Base-by-base conservation (phyloP, 768 basidiomycete species). In the Suillus subalutaceus region DNA sequence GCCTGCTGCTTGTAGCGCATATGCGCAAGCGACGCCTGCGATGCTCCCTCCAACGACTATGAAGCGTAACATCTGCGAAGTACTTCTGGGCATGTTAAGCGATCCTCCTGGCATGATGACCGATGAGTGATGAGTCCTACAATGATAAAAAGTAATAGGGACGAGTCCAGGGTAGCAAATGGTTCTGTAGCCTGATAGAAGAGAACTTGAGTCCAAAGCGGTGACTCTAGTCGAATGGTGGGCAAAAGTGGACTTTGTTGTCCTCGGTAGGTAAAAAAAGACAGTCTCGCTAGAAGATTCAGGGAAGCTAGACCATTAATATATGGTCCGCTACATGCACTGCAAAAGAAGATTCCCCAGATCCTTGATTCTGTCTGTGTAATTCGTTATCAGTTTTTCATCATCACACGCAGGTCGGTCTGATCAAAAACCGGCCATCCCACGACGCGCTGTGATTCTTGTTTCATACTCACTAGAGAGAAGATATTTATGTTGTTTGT, bases 1-100 rank as follows among this genome's bases (percentile, higher is more conserved):
- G 0, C 89, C 89, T 0, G 81, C 83, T 66, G 77, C 79, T 35
- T 78, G 79, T 26, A 90, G 79, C 2, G 84, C 77, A 71, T 81
- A 86, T 0, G 88, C 88, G 9, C 83, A 76, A 2, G 88, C 81
- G 40, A 89, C 80, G 12, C 88, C 89, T 43, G 83, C 79, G 15
- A 88, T 79, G 46, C 69, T 72, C 2, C 73, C 75, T 9, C 75
- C 75, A 15, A 75, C 72, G 65, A 75, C 57, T 63, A 71, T 3
- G 7, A 75, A 73, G 48, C 67, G 46, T 50, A 75, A 68, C 26
- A 62, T n/a, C 55, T 75, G 66, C 16, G 66, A 66, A 8, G 53
- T 35, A 12, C 71, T 50, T 40, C 65, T 63, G 15, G 60, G 43
- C 7, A 35, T 65, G 6, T 63, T 65, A 6, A 63, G 20, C 16